Conservation (phyloP, 495 filamentous ascomycete genomes). For the Tuber melanosporum region DNA sequence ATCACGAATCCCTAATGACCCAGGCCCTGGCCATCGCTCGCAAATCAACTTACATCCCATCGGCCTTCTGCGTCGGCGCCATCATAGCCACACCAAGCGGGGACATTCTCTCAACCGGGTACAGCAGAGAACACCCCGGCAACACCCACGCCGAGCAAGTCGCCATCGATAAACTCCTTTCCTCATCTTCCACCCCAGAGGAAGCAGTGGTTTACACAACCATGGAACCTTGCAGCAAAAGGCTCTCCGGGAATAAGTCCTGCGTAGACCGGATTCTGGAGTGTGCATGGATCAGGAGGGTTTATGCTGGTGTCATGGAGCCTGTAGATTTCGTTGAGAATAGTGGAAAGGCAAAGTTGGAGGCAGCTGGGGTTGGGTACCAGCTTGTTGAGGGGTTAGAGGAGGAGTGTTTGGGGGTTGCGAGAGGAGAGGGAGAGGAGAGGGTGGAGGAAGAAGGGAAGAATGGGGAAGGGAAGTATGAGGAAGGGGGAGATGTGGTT, state of each 20-base stretch:
- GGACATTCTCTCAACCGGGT: constrained; percentile 71
- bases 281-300: constrained; percentile 62
- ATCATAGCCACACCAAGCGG: constrained; percentile 60
- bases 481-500: not conserved
- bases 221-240: constrained; percentile 81
- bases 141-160: constrained; percentile 97
- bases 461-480: not conserved
- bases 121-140: constrained; percentile 80
- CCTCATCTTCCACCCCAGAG: constrained; percentile 33
- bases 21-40: constrained; percentile 66
- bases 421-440: constrained; percentile 69
- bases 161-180: constrained; percentile 71
- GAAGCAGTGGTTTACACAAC: constrained; percentile 75
- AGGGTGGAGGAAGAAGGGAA: constrained; percentile 6
- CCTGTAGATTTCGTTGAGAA: constrained; percentile 85
- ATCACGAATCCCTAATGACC: constrained; percentile 63
- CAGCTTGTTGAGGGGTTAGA: constrained; percentile 69
- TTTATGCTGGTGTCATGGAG: constrained; percentile 84
- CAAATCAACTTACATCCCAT: constrained; percentile 72
- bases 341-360: constrained; percentile 62
- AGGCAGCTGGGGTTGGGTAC: constrained; percentile 66
- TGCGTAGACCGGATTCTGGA: constrained; percentile 75
- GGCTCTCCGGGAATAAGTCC: constrained; percentile 71
- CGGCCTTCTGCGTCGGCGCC: constrained; percentile 90
- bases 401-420: constrained; percentile 69